Evolutionary conservation across 2,329 filamentous ascomycete genomes (phyloP).

Genomic region (Escovopsis sp.): DNA sequence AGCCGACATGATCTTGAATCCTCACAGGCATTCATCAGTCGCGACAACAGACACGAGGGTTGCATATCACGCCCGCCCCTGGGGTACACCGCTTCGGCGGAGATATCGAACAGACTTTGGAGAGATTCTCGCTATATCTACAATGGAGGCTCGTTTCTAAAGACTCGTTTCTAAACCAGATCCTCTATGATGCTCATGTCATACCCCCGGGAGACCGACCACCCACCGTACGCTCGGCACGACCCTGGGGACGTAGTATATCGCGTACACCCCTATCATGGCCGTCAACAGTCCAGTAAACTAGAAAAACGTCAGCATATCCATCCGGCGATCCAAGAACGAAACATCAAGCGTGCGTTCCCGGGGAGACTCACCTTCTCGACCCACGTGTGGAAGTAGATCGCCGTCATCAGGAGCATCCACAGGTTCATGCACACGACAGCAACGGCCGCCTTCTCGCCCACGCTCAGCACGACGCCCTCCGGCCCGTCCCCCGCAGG

Average conservation of each 20-base stretch:
- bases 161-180: too few relatives aligned
- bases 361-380: constrained; percentile 60
- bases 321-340: neutral
- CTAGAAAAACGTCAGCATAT: constrained; percentile 19
- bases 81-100: too few relatives aligned
- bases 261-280: constrained; percentile 28
- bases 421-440: constrained; percentile 66
- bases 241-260: constrained; percentile 38
- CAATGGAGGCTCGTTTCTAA: too few relatives aligned
- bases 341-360: neutral
- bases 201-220: constrained; percentile 38
- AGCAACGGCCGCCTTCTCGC: constrained; percentile 40
- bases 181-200: constrained; percentile 3
- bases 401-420: constrained; percentile 98
- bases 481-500: constrained; percentile 6
- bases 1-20: too few relatives aligned
- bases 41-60: too few relatives aligned
- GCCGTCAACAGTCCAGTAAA: constrained; percentile 40
- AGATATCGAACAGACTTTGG: too few relatives aligned
- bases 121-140: too few relatives aligned
- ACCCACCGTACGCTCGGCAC: constrained; percentile 30
- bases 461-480: constrained; percentile 25
- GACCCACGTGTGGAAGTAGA: constrained; percentile 97
- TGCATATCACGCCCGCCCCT: too few relatives aligned
- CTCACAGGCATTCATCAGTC: too few relatives aligned